Percentiles rank a stretch among this genome's conserved stretches.
phyloP scores from a whole-genome alignment of 23 red algal species.

The Gracilaria domingensis region DNA sequence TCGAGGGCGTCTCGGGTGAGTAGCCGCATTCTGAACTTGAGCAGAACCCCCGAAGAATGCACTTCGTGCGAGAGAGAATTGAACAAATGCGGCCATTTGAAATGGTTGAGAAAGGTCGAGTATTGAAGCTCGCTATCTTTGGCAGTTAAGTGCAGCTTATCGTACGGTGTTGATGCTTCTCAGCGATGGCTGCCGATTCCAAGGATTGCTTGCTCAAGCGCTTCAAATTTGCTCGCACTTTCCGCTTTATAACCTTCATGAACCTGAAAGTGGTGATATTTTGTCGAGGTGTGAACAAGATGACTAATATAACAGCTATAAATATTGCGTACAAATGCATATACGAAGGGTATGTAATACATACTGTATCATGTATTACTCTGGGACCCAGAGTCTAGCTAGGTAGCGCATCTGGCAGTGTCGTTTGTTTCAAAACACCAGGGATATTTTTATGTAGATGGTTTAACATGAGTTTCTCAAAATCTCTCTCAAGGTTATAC shows the following conservation, averaged over 20 bases:
- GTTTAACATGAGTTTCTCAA: no score
- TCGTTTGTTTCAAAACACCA: no score
- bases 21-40: background rate
- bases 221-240: background rate
- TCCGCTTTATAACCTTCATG: background rate
- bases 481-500: no score
- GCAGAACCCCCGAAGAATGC: background rate
- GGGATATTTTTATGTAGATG: no score
- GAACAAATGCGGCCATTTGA: slow-evolving; percentile 22
- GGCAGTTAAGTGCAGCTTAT: background rate
- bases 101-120: background rate
- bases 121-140: background rate
- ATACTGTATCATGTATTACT: no score
- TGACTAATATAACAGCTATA: no score
- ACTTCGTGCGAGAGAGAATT: background rate
- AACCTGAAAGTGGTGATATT: no score
- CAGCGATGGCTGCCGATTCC: background rate
- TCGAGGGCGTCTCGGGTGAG: background rate
- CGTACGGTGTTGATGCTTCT: background rate
- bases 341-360: no score
- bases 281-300: background rate
- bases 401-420: no score
- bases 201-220: background rate
- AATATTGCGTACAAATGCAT: no score
- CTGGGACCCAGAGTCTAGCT: no score